A percentile compares a stretch with the other conserved stretches of the same genome.
phyloP scores from a whole-genome alignment of 192 early-diverging fungal species.

The Coemansia sp. region DNA sequence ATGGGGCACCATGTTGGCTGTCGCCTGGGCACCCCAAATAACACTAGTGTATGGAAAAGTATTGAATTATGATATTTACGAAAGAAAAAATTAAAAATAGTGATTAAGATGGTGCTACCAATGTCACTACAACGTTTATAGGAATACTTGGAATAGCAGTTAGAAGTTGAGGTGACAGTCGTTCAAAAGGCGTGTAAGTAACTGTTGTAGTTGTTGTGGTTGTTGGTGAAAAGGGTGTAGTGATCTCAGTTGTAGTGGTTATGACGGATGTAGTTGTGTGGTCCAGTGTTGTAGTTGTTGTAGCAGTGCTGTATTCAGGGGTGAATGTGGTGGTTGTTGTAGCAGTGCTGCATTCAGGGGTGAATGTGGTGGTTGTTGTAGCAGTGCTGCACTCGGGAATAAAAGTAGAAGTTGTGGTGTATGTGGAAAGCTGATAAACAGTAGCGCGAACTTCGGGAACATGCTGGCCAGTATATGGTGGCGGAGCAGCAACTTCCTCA shows the following conservation, averaged over 20 bases:
- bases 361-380: constrained; percentile 7
- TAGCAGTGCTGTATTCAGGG: neutral
- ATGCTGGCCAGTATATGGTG: neutral
- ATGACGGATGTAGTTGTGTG: constrained; percentile 3
- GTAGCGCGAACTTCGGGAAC: neutral
- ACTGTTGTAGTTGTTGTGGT: constrained; percentile 13
- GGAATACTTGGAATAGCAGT: neutral
- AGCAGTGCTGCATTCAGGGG: neutral
- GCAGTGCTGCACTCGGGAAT: constrained; percentile 8
- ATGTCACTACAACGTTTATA: neutral
- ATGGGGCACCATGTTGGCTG: too few species aligned
- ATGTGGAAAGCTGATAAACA: constrained; percentile 1
- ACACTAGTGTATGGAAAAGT: too few species aligned
- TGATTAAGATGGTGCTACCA: neutral
- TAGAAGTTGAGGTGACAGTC: neutral
- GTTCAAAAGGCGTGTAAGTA: neutral
- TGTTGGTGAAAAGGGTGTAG: neutral
- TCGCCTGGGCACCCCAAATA: too few species aligned
- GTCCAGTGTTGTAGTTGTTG: constrained; percentile 10
- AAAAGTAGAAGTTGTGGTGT: constrained; percentile 9
- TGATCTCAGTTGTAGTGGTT: neutral
- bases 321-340: neutral
- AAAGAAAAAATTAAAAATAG: too few species aligned
- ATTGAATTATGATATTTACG: too few species aligned
- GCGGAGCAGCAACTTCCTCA: constrained; percentile 6